These are phyloP conservation scores for Termitomyces sp. DNA, from an alignment of 768 basidiomycete species.

Conservation along the genomic window DNA sequence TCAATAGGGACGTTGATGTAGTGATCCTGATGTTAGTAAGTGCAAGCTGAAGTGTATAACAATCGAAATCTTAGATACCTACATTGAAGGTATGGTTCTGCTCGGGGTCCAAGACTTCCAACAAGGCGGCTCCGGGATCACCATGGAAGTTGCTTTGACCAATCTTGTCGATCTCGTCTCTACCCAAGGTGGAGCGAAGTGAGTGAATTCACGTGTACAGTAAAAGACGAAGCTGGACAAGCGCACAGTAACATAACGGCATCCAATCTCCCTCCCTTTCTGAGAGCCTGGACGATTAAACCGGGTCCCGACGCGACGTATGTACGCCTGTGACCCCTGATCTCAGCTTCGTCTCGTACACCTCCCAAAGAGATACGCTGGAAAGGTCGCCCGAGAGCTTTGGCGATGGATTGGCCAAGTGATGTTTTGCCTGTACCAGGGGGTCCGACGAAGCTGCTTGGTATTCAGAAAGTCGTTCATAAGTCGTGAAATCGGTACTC, in stretches of 20 bases:
- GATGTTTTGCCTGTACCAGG: constrained; percentile 92
- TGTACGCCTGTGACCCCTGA: constrained; percentile 56
- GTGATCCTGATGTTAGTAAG: constrained; percentile 59
- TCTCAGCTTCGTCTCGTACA: constrained; percentile 84
- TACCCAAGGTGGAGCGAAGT: constrained; percentile 11
- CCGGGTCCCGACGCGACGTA: constrained; percentile 91
- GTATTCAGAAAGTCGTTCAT: constrained; percentile 3
- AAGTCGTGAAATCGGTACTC: constrained; percentile 12
- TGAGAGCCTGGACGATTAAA: constrained; percentile 78
- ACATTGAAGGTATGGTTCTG: constrained; percentile 84
- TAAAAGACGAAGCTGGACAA: constrained; percentile 13
- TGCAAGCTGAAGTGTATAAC: background rate
- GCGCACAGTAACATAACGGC: constrained; percentile 67
- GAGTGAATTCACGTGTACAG: constrained; percentile 1
- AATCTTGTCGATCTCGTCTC: constrained; percentile 91
- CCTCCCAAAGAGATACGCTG: constrained; percentile 91
- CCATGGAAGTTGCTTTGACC: constrained; percentile 86
- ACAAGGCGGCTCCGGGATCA: constrained; percentile 83
- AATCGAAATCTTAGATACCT: constrained; percentile 11
- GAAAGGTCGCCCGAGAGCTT: constrained; percentile 79
- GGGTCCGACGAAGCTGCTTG: constrained; percentile 73
- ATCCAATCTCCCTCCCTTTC: constrained; percentile 78
- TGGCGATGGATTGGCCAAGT: constrained; percentile 83
- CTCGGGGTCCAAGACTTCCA: constrained; percentile 93
- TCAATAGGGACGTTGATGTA: constrained; percentile 88